Evolutionary conservation across 495 filamentous ascomycete species (phyloP), one percentile per base, ranked within the genome.

Genomic region (Talaromyces proteolyticus): DNA sequence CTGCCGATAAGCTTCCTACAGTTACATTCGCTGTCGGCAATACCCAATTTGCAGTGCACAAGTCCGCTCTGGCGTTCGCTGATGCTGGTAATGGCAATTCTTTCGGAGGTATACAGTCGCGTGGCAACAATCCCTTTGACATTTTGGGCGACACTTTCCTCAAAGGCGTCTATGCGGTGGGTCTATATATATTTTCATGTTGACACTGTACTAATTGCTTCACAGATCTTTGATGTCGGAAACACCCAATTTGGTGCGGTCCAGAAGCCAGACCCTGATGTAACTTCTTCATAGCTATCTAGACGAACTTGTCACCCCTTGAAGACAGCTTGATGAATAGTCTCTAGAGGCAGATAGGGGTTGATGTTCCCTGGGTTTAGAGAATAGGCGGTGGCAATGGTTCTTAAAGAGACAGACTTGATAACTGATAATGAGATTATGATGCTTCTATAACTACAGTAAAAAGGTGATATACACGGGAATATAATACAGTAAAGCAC

Each of bases 61-160:
- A 88, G 64, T 80, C 86, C 55, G 84, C 87, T 56, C 61, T 90
- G 6, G 74, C 76, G 3, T 89, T 89, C 52, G 79, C 81, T 3
- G 66, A 73, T 29, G 80, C 78, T 4, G 81, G 78, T 34, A 64
- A 77, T 29, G 75, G 75, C 1, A 76, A 78, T 61, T 72, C 78
- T 52, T 92, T 88, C 60, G 88, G 87, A 12, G 86, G 86, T 6
- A 83, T 92, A 39, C 88, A 92, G 69, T 83, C 78, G 16, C 73
- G 87, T 29, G 87, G 87, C 11, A 61, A 66, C 47, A 72, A 80
- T 67, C 64, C 70, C 8, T 84, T 89, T 53, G 86, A 92, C 61
- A 86, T 92, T 45, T 67, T 89, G 17, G 88, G 88, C 18, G 83
- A 83, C 59, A 80, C 79, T 2, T 89, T 87, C 61, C 64, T 91